Conservation (phyloP, 1,139 yeast species). For the Eremothecium sinecaudum region DNA sequence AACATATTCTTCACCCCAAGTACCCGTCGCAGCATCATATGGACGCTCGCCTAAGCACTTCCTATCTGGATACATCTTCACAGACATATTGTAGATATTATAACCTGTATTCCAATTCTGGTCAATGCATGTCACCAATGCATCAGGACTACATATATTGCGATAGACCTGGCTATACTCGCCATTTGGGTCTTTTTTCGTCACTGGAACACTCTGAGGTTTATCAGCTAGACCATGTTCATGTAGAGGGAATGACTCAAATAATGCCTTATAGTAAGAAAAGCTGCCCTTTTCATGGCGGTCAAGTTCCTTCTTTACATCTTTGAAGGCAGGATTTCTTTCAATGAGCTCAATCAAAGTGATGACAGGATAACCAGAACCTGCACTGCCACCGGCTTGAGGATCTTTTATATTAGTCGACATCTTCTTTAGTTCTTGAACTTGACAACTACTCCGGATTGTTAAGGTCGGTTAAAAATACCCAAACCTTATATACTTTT, state of each 20-base stretch:
- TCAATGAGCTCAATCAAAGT: conserved; percentile 11
- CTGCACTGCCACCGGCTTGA: no score
- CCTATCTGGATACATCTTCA: conserved; percentile 31
- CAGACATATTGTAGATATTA: conserved; percentile 40
- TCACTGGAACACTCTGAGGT: background rate
- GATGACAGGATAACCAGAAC: no score
- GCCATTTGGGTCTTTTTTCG: conserved; percentile 16
- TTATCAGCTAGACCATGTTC: background rate
- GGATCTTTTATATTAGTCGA: no score
- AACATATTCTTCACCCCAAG: conserved; percentile 37
- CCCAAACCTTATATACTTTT: no score
- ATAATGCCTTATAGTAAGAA: conserved; percentile 21
- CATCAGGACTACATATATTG: conserved; percentile 32
- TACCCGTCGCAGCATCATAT: conserved; percentile 36
- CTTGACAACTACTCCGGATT: no score
- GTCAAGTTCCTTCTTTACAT: conserved; percentile 14
- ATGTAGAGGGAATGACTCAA: conserved; percentile 5
- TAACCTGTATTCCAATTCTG: conserved; percentile 44
- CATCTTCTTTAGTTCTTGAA: no score
- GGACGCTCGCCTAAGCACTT: conserved; percentile 47
- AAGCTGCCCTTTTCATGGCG: conserved; percentile 19
- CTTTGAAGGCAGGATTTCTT: conserved; percentile 13
- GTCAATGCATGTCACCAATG: conserved; percentile 39
- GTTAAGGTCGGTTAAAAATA: no score
- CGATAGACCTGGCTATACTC: conserved; percentile 52